Conservation (phyloP, 345 rosid genomes). For the Aurinia saxatilis region DNA sequence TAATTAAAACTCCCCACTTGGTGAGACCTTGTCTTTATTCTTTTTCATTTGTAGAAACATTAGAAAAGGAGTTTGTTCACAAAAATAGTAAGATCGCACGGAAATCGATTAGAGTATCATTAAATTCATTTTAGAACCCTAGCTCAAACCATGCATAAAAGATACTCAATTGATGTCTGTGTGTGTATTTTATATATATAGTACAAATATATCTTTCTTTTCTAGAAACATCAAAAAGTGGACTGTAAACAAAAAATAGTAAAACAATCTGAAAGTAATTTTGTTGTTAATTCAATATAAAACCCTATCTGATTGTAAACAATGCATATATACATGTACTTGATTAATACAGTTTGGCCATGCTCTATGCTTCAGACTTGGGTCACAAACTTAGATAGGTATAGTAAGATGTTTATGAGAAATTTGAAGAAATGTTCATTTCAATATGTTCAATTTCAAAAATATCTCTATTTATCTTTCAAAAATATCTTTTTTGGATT, state of each 20-base stretch:
- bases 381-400: too few species aligned
- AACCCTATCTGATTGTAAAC: neutral
- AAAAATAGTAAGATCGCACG: constrained; percentile 12
- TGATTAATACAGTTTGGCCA: too few species aligned
- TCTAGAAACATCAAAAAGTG: neutral
- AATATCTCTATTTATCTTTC: too few species aligned
- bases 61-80: constrained; percentile 4
- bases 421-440: too few species aligned
- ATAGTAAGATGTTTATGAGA: too few species aligned
- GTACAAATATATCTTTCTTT: too few species aligned
- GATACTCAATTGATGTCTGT: neutral
- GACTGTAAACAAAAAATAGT: too few species aligned
- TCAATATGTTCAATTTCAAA: too few species aligned
- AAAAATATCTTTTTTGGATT: too few species aligned
- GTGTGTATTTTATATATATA: neutral
- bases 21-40: constrained; percentile 24
- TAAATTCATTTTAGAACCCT: neutral
- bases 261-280: constrained; percentile 1
- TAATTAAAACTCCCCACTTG: constrained; percentile 21
- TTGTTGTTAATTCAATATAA: neutral
- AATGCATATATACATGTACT: neutral
- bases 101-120: neutral
- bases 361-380: too few species aligned
- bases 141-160: constrained; percentile 5
- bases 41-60: constrained; percentile 18